Conservation (phyloP, 108 stramenopile genomes). For the Cylindrotheca closterium region DNA sequence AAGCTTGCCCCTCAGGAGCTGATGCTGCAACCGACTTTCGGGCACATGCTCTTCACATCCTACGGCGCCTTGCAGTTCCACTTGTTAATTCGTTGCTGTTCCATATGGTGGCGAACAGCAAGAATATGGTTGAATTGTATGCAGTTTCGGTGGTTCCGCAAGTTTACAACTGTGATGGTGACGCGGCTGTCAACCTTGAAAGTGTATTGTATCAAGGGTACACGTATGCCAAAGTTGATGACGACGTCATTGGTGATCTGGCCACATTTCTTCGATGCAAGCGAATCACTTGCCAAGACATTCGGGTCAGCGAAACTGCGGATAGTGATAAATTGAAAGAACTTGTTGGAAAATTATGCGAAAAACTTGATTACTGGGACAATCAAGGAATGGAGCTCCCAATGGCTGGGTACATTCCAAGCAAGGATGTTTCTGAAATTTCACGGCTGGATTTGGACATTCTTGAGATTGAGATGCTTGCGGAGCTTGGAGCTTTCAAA, state of each 20-base stretch:
- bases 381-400: background rate
- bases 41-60: slow-evolving; percentile 39
- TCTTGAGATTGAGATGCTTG: slow-evolving; percentile 45
- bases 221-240: background rate
- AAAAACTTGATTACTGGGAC: slow-evolving; percentile 9
- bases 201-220: slow-evolving; percentile 15
- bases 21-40: slow-evolving; percentile 23
- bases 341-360: slow-evolving; percentile 19
- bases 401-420: slow-evolving; percentile 48
- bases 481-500: slow-evolving; percentile 33
- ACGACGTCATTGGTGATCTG: slow-evolving; percentile 26
- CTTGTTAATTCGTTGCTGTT: slow-evolving; percentile 57
- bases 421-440: slow-evolving; percentile 33
- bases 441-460: slow-evolving; percentile 51
- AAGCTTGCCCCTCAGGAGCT: slow-evolving; percentile 16
- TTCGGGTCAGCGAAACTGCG: slow-evolving; percentile 16
- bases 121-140: slow-evolving; percentile 51
- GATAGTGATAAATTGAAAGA: slow-evolving; percentile 14
- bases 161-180: slow-evolving; percentile 33
- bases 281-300: slow-evolving; percentile 40
- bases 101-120: slow-evolving; percentile 39
- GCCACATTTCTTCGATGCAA: slow-evolving; percentile 39
- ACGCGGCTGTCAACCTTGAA: slow-evolving; percentile 15
- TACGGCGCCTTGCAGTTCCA: slow-evolving; percentile 50
- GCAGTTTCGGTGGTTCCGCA: slow-evolving; percentile 47